Conservation (phyloP, 257 asterid species). For the Lithospermum erythrorhizon region DNA sequence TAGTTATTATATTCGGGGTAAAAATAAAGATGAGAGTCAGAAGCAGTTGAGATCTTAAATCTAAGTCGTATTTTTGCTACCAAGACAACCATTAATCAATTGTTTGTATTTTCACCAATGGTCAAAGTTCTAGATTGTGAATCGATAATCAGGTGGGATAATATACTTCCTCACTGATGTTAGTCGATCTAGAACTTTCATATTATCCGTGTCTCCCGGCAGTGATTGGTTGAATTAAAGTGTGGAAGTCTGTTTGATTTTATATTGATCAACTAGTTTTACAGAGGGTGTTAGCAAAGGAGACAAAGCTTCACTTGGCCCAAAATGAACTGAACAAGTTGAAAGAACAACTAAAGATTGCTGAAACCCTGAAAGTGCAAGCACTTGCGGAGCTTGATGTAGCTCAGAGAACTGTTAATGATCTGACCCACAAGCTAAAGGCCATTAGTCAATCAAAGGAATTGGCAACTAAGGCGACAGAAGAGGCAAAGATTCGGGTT, state of each 20-base stretch:
- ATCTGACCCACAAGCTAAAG: slow-evolving; percentile 9
- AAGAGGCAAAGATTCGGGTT: slow-evolving; percentile 4
- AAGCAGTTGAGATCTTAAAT: no score
- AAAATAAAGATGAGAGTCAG: no score
- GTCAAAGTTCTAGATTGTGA: no score
- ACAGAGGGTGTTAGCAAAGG: slow-evolving; percentile 13
- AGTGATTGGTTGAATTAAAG: background rate
- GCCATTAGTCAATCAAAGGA: slow-evolving; percentile 7
- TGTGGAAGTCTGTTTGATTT: background rate
- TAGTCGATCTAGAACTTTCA: no score
- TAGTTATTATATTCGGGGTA: background rate
- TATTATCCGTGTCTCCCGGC: no score
- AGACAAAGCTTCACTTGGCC: slow-evolving; percentile 17
- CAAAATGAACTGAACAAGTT: slow-evolving; percentile 9
- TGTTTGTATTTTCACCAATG: no score
- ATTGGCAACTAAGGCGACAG: slow-evolving; percentile 7
- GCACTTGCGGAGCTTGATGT: slow-evolving; percentile 14
- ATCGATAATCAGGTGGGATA: no score
- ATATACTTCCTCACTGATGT: no score
- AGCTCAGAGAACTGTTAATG: slow-evolving; percentile 14
- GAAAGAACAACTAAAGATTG: slow-evolving; percentile 12
- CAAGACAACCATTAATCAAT: no score
- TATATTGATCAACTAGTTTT: background rate
- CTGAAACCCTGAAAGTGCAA: slow-evolving; percentile 11
- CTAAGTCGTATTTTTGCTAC: no score